phyloP scores from a whole-genome alignment of 148 eudicot species.

The Spergularia bocconei region DNA sequence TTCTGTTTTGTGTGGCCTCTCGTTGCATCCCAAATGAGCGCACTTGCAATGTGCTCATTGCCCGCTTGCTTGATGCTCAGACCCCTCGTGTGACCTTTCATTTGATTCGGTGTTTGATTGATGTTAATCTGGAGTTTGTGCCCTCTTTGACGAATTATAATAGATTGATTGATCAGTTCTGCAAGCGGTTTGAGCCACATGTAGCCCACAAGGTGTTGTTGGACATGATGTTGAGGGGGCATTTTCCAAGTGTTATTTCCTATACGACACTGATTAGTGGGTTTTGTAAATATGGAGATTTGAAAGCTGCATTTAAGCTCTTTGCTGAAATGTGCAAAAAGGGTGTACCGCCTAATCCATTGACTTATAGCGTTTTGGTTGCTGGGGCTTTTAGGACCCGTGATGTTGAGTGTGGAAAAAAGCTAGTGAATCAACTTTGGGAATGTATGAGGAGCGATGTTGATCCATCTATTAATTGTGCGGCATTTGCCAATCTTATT shows the following conservation, averaged over 20 bases:
- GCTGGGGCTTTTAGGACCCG: slow-evolving; percentile 51
- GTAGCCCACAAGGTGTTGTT: slow-evolving; percentile 56
- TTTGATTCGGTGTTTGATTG: slow-evolving; percentile 39
- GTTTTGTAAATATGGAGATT: slow-evolving; percentile 54
- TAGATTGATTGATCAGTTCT: slow-evolving; percentile 66
- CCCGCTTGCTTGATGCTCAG: slow-evolving; percentile 48
- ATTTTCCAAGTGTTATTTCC: slow-evolving; percentile 55
- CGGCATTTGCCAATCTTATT: slow-evolving; percentile 71
- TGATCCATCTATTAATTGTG: slow-evolving; percentile 43
- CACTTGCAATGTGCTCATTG: slow-evolving; percentile 77
- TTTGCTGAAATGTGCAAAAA: slow-evolving; percentile 64
- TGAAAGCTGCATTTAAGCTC: slow-evolving; percentile 51
- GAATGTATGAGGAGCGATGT: slow-evolving; percentile 39
- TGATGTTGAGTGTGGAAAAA: slow-evolving; percentile 39
- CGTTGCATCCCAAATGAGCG: slow-evolving; percentile 55
- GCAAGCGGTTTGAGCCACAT: slow-evolving; percentile 31
- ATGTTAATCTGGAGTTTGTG: slow-evolving; percentile 45
- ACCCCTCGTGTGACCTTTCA: slow-evolving; percentile 43
- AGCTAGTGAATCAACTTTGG: slow-evolving; percentile 54
- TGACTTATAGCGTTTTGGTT: slow-evolving; percentile 59
- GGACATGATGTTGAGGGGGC: slow-evolving; percentile 63
- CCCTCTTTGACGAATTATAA: slow-evolving; percentile 69
- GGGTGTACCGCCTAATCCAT: slow-evolving; percentile 51
- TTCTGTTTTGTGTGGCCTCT: slow-evolving; percentile 38
- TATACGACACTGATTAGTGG: slow-evolving; percentile 77